Evolutionary conservation across 2,329 filamentous ascomycete species (phyloP).

Genomic region (Fusarium floridanum): DNA sequence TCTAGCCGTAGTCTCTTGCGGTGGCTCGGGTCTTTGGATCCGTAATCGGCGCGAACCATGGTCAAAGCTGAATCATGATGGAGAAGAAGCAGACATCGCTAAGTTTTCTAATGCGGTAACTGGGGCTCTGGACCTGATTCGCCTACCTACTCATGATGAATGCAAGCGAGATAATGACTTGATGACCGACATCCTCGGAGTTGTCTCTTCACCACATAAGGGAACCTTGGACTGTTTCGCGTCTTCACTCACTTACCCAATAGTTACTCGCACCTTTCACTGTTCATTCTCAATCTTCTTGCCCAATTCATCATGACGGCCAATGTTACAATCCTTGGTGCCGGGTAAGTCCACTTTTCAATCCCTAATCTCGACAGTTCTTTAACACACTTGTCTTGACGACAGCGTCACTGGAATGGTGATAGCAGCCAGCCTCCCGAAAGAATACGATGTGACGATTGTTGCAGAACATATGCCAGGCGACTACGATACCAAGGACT

Average conservation of each 20-base stretch:
- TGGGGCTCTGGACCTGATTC: background rate
- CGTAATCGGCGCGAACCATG: background rate
- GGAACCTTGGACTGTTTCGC: background rate
- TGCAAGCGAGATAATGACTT: background rate
- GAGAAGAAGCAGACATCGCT: background rate
- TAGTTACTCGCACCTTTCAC: background rate
- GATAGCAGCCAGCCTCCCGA: slow-evolving; percentile 45
- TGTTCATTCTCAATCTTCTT: background rate
- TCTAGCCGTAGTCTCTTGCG: background rate
- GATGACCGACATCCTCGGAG: background rate
- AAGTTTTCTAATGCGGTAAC: background rate
- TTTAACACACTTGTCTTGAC: background rate
- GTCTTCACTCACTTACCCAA: background rate
- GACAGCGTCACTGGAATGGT: slow-evolving; percentile 44
- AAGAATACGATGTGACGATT: slow-evolving; percentile 48
- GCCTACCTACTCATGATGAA: background rate
- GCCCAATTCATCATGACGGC: background rate
- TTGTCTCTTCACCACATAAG: background rate
- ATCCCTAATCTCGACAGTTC: background rate
- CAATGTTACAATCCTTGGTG: background rate
- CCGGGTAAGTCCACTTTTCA: background rate
- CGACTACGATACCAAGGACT: slow-evolving; percentile 42
- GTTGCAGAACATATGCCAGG: slow-evolving; percentile 50
- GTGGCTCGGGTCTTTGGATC: background rate
- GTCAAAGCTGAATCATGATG: background rate